phyloP scores from a whole-genome alignment of 176 grass and related monocot species.

The Panicum miliaceum region DNA sequence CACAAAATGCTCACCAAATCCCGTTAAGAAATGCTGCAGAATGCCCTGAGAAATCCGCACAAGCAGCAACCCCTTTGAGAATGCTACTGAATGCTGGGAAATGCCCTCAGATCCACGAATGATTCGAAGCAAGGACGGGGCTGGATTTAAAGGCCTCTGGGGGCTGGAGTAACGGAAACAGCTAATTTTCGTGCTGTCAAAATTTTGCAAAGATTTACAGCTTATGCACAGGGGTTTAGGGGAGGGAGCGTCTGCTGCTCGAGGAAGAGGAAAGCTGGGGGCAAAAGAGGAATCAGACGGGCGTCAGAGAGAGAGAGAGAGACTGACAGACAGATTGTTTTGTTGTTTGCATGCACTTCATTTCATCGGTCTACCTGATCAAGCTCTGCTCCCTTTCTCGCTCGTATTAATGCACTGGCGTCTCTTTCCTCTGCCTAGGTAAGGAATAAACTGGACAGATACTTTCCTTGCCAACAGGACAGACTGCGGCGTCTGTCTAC shows the following conservation, averaged over 20 bases:
- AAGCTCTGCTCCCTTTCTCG: not conserved
- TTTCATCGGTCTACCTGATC: not conserved
- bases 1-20: constrained; percentile 18
- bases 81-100: not conserved
- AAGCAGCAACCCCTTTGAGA: not conserved
- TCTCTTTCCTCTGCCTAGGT: not conserved
- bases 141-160: constrained; percentile 8
- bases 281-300: not conserved
- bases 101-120: constrained; percentile 15
- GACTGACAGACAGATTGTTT: not conserved
- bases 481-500: not conserved
- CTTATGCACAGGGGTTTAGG: not conserved
- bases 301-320: not conserved
- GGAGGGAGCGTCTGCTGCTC: constrained; percentile 7
- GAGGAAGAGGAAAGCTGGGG: constrained; percentile 28
- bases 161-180: constrained; percentile 7
- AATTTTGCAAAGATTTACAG: constrained; percentile 11
- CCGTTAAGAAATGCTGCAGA: not conserved
- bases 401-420: constrained; percentile 17
- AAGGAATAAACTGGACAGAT: constrained; percentile 25
- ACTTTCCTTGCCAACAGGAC: not conserved
- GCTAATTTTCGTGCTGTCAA: not conserved
- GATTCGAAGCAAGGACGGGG: not conserved
- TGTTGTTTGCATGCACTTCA: constrained; percentile 18
- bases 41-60: not conserved